phyloP scores from a whole-genome alignment of 768 basidiomycete genomes.

The Boletus sp. region DNA sequence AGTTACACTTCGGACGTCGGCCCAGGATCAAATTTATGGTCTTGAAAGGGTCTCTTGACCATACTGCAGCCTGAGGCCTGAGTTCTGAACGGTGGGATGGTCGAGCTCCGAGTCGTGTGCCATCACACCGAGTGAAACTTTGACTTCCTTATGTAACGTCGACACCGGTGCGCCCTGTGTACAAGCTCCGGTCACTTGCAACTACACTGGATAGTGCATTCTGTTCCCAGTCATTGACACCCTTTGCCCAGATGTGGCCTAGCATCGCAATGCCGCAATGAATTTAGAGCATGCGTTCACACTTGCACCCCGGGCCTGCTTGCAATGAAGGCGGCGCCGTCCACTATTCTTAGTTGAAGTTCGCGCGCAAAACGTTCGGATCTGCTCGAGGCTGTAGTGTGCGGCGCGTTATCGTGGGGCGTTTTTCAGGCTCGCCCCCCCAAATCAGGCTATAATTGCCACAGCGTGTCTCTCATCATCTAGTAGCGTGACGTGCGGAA shows the following conservation, averaged over 20 bases:
- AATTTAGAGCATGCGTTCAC: neutral
- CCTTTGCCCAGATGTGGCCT: constrained; percentile 6
- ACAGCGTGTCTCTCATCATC: constrained; percentile 22
- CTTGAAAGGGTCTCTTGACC: neutral
- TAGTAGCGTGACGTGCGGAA: constrained; percentile 21
- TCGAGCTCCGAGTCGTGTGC: neutral
- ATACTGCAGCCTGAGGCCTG: neutral
- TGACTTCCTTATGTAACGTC: neutral
- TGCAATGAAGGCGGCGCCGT: neutral
- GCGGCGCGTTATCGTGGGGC: constrained; percentile 13
- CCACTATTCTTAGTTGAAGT: neutral
- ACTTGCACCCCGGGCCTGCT: neutral
- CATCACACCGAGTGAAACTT: neutral
- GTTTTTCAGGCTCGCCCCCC: constrained; percentile 6
- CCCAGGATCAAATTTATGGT: neutral
- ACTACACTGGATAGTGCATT: neutral
- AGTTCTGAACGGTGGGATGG: neutral
- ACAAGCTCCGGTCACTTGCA: neutral
- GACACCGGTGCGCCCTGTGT: no score
- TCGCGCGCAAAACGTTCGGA: constrained; percentile 3
- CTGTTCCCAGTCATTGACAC: neutral
- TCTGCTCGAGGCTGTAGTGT: constrained; percentile 15
- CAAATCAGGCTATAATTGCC: neutral
- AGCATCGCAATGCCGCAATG: neutral
- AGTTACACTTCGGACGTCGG: neutral